Conservation (phyloP, 23 red algal species). For the Gracilaria domingensis region DNA sequence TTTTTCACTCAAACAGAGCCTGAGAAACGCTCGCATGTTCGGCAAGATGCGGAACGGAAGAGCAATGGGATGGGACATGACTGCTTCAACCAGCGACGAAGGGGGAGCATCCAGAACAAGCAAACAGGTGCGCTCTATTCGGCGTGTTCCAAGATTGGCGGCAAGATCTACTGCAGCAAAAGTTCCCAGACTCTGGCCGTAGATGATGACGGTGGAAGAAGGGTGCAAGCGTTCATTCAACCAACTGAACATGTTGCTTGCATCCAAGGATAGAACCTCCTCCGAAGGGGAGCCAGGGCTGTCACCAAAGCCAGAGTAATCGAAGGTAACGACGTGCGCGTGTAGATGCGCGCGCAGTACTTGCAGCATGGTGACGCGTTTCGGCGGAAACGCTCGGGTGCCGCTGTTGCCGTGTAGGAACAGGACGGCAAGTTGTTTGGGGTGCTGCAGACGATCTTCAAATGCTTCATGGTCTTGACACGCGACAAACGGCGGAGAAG, state of each 20-base stretch:
- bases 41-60: slow-evolving; percentile 45
- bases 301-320: slow-evolving; percentile 77
- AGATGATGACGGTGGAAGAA: slow-evolving; percentile 51
- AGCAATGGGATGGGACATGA: slow-evolving; percentile 62
- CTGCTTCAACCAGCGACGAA: slow-evolving; percentile 60
- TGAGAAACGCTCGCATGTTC: slow-evolving; percentile 40
- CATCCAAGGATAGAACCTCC: slow-evolving; percentile 47
- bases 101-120: slow-evolving; percentile 73
- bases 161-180: slow-evolving; percentile 74
- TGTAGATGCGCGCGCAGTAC: slow-evolving; percentile 51
- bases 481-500: slow-evolving; percentile 38
- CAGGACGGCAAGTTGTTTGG: slow-evolving; percentile 53
- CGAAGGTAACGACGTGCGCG: slow-evolving; percentile 80
- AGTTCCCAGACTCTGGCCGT: slow-evolving; percentile 78
- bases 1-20: slow-evolving; percentile 30
- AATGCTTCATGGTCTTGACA: slow-evolving; percentile 47
- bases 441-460: slow-evolving; percentile 47
- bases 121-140: background rate
- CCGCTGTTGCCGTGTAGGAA: slow-evolving; percentile 80
- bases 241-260: slow-evolving; percentile 43
- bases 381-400: slow-evolving; percentile 60
- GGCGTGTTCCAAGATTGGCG: slow-evolving; percentile 3
- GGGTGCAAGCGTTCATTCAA: slow-evolving; percentile 36
- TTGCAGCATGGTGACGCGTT: slow-evolving; percentile 59
- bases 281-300: slow-evolving; percentile 33